These are phyloP conservation scores for Castanea mollissima DNA, from an alignment of 306 rosid species.

Conservation along the genomic window DNA sequence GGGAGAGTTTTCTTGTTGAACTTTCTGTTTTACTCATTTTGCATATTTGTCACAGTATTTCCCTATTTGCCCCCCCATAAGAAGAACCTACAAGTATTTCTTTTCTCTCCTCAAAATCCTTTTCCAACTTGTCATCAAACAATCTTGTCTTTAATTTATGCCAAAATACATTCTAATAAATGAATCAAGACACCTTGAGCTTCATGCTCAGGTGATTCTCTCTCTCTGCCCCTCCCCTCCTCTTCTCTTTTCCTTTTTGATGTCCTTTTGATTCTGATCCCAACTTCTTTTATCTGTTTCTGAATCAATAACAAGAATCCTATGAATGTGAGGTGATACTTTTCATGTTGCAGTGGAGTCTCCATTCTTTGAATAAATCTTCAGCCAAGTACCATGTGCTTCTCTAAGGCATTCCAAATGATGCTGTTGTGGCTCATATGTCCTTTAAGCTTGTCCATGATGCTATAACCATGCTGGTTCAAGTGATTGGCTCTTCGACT, in stretches of 20 bases:
- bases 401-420: not conserved
- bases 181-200: not conserved
- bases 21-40: not conserved
- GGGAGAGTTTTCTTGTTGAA: not conserved
- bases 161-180: not conserved
- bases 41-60: not conserved
- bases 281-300: not conserved
- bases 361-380: not conserved
- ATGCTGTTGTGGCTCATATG: not conserved
- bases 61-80: not conserved
- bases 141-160: not conserved
- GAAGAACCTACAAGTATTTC: not conserved
- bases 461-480: not conserved
- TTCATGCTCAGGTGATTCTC: slow-evolving; percentile 1
- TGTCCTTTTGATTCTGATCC: not conserved
- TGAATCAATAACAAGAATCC: not conserved
- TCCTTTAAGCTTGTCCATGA: not conserved
- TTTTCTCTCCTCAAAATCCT: not conserved
- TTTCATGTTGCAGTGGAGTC: not conserved
- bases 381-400: not conserved
- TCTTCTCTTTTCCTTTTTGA: not conserved
- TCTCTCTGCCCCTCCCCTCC: not conserved
- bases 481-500: not conserved
- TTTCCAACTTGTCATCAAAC: not conserved
- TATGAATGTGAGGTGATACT: not conserved